Evolutionary conservation across 495 filamentous ascomycete species (phyloP).

Genomic region (Penicillium pulvis): DNA sequence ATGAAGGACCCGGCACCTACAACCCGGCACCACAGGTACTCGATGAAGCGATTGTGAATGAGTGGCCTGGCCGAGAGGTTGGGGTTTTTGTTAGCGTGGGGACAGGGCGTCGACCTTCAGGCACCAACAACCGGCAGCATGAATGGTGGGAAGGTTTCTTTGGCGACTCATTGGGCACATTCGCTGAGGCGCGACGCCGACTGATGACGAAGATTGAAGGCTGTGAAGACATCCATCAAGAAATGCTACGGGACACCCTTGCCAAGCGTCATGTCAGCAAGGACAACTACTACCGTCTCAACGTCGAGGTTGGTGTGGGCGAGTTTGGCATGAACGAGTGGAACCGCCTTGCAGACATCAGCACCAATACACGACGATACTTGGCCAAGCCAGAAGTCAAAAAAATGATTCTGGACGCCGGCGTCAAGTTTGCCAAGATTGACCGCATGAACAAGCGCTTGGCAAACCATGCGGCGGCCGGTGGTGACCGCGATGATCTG

Average conservation of each 20-base stretch:
- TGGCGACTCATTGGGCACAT: constrained; percentile 69
- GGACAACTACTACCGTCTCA: constrained; percentile 96
- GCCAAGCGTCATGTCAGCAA: constrained; percentile 75
- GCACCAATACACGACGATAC: constrained; percentile 84
- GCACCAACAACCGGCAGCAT: constrained; percentile 64
- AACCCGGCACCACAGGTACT: constrained; percentile 85
- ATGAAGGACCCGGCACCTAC: constrained; percentile 89
- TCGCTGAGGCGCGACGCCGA: constrained; percentile 82
- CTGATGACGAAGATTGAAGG: constrained; percentile 91
- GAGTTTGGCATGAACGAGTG: constrained; percentile 99
- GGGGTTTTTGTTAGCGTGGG: constrained; percentile 90
- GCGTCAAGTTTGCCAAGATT: constrained; percentile 83
- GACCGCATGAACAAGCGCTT: constrained; percentile 62
- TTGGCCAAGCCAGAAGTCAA: constrained; percentile 73
- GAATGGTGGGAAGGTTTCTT: constrained; percentile 95
- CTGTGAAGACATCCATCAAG: constrained; percentile 87
- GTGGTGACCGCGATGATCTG: constrained; percentile 27
- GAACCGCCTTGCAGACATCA: constrained; percentile 89
- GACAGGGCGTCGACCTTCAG: constrained; percentile 82
- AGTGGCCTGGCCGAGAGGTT: constrained; percentile 91
- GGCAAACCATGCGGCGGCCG: constrained; percentile 43
- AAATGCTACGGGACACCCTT: constrained; percentile 77
- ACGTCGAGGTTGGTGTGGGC: constrained; percentile 94
- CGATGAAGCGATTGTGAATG: constrained; percentile 87
- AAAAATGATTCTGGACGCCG: constrained; percentile 70